phyloP scores from a whole-genome alignment of 345 rosid genomes.

The Raphanus raphanistrum region DNA sequence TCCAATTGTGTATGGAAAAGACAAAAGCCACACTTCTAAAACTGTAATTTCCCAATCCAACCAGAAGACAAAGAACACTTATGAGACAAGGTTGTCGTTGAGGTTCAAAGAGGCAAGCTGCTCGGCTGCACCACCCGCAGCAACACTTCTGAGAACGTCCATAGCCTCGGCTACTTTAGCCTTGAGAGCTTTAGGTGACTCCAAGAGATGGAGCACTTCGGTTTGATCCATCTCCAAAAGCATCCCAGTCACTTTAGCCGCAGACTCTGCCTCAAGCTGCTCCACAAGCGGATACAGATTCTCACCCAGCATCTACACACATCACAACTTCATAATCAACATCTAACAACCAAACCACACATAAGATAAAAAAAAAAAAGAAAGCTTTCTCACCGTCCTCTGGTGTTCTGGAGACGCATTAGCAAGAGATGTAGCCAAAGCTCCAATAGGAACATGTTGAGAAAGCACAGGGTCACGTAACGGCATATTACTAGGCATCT shows the following conservation, averaged over 20 bases:
- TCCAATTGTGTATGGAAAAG: conserved; percentile 10
- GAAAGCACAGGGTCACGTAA: conserved; percentile 57
- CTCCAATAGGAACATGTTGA: conserved; percentile 76
- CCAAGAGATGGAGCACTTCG: conserved; percentile 88
- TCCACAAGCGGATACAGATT: conserved; percentile 93
- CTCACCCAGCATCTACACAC: conserved; percentile 86
- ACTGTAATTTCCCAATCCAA: conserved; percentile 1
- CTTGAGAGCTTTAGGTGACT: conserved; percentile 89
- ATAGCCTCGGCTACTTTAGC: conserved; percentile 90
- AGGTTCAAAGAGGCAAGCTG: conserved; percentile 74
- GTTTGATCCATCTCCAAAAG: conserved; percentile 98
- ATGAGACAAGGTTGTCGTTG: conserved; percentile 58
- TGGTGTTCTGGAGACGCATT: conserved; percentile 85
- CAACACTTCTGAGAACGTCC: conserved; percentile 89
- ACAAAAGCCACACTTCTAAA: conserved; percentile 19
- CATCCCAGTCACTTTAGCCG: conserved; percentile 96
- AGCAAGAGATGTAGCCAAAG: conserved; percentile 84
- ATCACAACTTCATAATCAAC: conserved; percentile 6
- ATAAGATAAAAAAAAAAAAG: neutral
- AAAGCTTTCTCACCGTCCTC: conserved; percentile 60
- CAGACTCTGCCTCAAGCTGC: conserved; percentile 81
- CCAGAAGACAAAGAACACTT: conserved; percentile 2
- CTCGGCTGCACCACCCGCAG: conserved; percentile 62
- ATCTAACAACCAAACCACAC: neutral
- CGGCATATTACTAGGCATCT: conserved; percentile 57